Base-by-base conservation (phyloP, 2,329 filamentous ascomycete genomes). In the Ophiobolus disseminans region DNA sequence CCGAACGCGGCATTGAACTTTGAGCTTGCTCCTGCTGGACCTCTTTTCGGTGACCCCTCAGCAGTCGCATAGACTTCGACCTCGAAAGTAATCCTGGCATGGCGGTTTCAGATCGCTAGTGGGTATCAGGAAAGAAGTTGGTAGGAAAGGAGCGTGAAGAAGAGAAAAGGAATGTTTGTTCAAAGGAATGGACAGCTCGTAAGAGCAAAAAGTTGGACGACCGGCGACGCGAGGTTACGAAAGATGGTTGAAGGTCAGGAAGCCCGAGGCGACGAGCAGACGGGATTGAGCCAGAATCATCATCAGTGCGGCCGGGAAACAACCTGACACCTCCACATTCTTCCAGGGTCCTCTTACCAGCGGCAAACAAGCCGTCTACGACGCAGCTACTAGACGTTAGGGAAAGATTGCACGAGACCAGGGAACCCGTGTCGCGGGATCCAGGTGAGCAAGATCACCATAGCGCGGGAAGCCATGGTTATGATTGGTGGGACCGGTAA, bases 121-220 rank as follows among this genome's bases (percentile, higher is more conserved):
- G 59, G 55, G 63, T 70, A 62, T 69, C 65, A 68, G 53, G 53
- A 55, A 41, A 48, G 32, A 59, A 55, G 60, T 50, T 52, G 50
- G 45, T 44, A 55, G 55, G 44, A 49, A 60, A 62, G 49, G 55
- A 65, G 51, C 41, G 59, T 57, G 47, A 37, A 50, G 42, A 57
- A 60, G 40, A 56, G 42, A 58, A 55, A 46, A 54, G 45, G 39
- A 26, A 45, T 42, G 45, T 51, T 38, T 48, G 22, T 28, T 50
- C 42, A 60, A 75, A 74, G 66, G 72, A 75, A 62, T 66, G 72
- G 72, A 74, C 72, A 63, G 72, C 72, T 68, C 65, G 53, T 53
- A 55, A 66, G 70, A 72, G 65, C 70, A 68, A 72, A 63, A 50
- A 42, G 47, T 40, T 51, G 54, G 47, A 54, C 48, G 57, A 49